phyloP scores from a whole-genome alignment of 2,329 filamentous ascomycete species.

The Exutisphaerella laricina region DNA sequence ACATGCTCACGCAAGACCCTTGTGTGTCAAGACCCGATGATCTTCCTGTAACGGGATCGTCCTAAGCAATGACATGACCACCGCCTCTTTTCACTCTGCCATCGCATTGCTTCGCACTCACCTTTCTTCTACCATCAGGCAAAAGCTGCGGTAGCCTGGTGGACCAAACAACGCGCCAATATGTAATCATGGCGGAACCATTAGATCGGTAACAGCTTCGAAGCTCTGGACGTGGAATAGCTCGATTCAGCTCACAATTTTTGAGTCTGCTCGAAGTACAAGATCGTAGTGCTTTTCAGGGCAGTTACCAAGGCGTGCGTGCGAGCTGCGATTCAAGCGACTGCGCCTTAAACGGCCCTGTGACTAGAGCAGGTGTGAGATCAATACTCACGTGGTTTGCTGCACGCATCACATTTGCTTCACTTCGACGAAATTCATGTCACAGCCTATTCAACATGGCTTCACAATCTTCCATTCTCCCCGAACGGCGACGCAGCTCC shows the following conservation, averaged over 20 bases:
- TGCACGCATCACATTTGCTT: slow-evolving; percentile 3
- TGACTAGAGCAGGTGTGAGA: slow-evolving; percentile 9
- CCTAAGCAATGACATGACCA: neutral
- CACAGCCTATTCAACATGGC: slow-evolving; percentile 3
- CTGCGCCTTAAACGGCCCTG: too few species aligned
- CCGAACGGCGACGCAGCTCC: slow-evolving; percentile 2
- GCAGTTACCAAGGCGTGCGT: too few species aligned
- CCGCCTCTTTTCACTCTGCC: neutral
- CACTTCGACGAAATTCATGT: slow-evolving; percentile 3
- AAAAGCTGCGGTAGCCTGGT: neutral
- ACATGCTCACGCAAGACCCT: slow-evolving; percentile 2
- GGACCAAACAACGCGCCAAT: too few species aligned
- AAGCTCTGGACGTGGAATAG: too few species aligned
- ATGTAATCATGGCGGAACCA: too few species aligned
- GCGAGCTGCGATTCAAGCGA: too few species aligned
- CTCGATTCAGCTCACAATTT: too few species aligned
- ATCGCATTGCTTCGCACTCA: neutral
- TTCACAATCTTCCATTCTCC: slow-evolving; percentile 4
- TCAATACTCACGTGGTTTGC: slow-evolving; percentile 7
- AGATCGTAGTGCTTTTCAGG: too few species aligned
- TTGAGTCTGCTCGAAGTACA: too few species aligned
- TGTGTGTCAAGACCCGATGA: neutral
- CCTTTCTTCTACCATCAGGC: neutral
- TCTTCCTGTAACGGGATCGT: neutral
- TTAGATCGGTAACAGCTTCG: too few species aligned